phyloP scores from a whole-genome alignment of 495 filamentous ascomycete genomes.

The Aspergillus heteromorphus region DNA sequence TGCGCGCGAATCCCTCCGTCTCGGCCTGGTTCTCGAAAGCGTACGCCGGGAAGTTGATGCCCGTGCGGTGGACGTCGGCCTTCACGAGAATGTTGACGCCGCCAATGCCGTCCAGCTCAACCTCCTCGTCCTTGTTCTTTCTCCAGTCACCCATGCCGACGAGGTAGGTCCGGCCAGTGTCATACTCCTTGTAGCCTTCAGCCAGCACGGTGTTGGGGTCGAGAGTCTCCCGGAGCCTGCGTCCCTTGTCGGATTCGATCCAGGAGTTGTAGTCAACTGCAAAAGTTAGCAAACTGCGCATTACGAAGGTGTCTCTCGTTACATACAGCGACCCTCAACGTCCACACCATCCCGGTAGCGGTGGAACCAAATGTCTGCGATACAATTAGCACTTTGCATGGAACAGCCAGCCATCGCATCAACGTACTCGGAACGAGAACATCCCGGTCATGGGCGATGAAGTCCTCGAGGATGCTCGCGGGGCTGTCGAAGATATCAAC shows the following conservation, averaged over 20 bases:
- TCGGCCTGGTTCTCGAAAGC: constrained; percentile 99
- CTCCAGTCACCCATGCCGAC: constrained; percentile 86
- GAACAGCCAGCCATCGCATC: not conserved
- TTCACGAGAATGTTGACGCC: constrained; percentile 97
- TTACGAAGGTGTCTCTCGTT: not conserved
- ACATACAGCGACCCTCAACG: constrained; percentile 90
- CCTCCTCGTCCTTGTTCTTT: constrained; percentile 81
- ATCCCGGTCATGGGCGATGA: constrained; percentile 88
- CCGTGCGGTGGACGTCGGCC: constrained; percentile 91
- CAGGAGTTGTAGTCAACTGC: constrained; percentile 98
- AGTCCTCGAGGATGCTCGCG: constrained; percentile 82
- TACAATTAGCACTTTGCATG: constrained; percentile 20
- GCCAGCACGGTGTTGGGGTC: constrained; percentile 75
- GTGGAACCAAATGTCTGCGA: constrained; percentile 94
- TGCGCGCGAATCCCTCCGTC: constrained; percentile 96
- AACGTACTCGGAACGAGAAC: constrained; percentile 89
- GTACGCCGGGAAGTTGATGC: constrained; percentile 97
- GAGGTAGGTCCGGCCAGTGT: constrained; percentile 84
- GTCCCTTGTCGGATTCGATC: constrained; percentile 85
- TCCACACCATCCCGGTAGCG: constrained; percentile 76
- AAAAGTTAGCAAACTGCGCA: constrained; percentile 9
- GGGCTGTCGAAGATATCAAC: constrained; percentile 94
- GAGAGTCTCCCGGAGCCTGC: constrained; percentile 65
- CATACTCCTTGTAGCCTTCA: constrained; percentile 92
- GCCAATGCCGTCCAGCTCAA: constrained; percentile 91